Evolutionary conservation across 371 early-diverging fungal species (phyloP).

Genomic region (Rhizopus stolonifer): DNA sequence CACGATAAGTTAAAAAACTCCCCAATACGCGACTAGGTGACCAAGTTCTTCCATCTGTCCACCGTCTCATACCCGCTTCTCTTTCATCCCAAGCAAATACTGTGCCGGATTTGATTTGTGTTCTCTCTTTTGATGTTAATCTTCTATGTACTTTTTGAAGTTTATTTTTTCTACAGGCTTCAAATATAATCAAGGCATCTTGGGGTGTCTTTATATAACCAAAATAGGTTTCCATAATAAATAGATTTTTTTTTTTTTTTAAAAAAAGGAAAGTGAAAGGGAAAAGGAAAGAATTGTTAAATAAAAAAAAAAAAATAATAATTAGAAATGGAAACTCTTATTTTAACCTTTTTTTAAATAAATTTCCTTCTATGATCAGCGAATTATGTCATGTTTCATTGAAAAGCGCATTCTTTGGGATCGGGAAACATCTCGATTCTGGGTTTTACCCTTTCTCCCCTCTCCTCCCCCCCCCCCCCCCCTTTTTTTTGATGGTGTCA

Average conservation of each 20-base stretch:
- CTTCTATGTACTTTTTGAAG: conserved; percentile 75
- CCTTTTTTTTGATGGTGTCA: no score
- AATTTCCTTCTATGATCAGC: conserved; percentile 28
- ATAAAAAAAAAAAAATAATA: conserved; percentile 5
- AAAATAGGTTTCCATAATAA: conserved; percentile 67
- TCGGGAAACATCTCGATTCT: conserved; percentile 29
- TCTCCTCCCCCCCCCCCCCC: no score
- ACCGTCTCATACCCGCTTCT: conserved; percentile 86
- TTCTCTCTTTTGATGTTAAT: conserved; percentile 75
- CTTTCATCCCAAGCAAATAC: conserved; percentile 88
- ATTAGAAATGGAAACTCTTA: conserved; percentile 9
- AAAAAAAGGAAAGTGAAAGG: conserved; percentile 4
- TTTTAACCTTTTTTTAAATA: conserved; percentile 24
- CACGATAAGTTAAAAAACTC: conserved; percentile 75
- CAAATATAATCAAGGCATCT: conserved; percentile 81
- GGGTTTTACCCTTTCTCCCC: no score
- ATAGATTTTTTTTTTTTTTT: neutral
- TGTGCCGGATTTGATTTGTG: conserved; percentile 78
- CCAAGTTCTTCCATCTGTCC: conserved; percentile 90
- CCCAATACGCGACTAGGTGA: conserved; percentile 78
- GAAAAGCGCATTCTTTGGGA: conserved; percentile 28
- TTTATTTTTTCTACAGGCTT: conserved; percentile 71
- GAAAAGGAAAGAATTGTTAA: neutral
- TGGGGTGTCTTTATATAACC: conserved; percentile 78
- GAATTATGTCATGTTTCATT: conserved; percentile 26